phyloP scores from a whole-genome alignment of 2,329 filamentous ascomycete genomes.

The Pseudogymnoascus sp. region DNA sequence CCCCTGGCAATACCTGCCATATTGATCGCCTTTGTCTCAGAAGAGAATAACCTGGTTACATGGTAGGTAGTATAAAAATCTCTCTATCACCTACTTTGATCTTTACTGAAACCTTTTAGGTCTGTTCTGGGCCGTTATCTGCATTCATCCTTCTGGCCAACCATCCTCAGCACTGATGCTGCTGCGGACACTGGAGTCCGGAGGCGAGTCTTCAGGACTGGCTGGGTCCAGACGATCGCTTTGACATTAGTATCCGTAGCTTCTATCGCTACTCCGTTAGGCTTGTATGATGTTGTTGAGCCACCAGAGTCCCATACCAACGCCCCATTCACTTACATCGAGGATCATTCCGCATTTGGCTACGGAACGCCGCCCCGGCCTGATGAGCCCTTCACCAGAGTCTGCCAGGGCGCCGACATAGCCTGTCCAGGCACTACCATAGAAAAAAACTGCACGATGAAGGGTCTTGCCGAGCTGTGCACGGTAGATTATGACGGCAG shows the following conservation, averaged over 20 bases:
- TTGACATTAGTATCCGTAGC: slow-evolving; percentile 31
- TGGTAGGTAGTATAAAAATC: slow-evolving; percentile 27
- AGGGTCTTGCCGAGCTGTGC: slow-evolving; percentile 4
- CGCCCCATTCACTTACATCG: slow-evolving; percentile 30
- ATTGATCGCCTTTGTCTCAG: slow-evolving; percentile 29
- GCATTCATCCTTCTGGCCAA: slow-evolving; percentile 35
- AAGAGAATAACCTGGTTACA: slow-evolving; percentile 31
- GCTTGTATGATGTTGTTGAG: slow-evolving; percentile 34
- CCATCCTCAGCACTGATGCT: slow-evolving; percentile 33
- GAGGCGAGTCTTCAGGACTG: slow-evolving; percentile 20
- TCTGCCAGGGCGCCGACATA: slow-evolving; percentile 22
- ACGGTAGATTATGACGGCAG: slow-evolving; percentile 15
- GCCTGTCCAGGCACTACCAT: slow-evolving; percentile 21
- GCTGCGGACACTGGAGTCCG: slow-evolving; percentile 27
- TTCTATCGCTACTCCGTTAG: slow-evolving; percentile 38
- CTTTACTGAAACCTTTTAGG: slow-evolving; percentile 16
- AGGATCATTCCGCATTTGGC: slow-evolving; percentile 31
- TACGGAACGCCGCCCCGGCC: slow-evolving; percentile 32
- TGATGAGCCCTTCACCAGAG: slow-evolving; percentile 26
- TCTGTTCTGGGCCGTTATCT: slow-evolving; percentile 30
- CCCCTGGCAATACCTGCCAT: slow-evolving; percentile 31
- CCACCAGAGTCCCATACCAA: slow-evolving; percentile 13
- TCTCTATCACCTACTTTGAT: neutral
- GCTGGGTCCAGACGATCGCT: slow-evolving; percentile 23
- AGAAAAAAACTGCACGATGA: slow-evolving; percentile 15